Conservation (phyloP, 179 eudicot species). For the Silene vulgaris region DNA sequence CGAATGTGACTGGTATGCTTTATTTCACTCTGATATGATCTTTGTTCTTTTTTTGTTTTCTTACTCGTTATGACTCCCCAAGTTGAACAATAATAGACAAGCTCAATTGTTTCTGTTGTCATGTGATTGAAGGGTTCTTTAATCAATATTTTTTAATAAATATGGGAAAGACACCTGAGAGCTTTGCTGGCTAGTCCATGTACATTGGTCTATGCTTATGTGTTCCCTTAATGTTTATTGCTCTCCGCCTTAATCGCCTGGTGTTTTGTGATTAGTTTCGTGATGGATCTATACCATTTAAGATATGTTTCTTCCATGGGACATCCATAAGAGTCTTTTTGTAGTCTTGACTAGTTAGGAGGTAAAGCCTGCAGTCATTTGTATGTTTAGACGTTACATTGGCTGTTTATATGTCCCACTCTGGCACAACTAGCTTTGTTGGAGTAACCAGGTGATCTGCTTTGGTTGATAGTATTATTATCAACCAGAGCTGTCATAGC, state of each 20-base stretch:
- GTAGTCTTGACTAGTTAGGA: not conserved
- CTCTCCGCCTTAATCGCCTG: not conserved
- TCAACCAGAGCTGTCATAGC: not conserved
- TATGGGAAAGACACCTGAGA: not conserved
- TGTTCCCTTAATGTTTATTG: not conserved
- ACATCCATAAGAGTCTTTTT: not conserved
- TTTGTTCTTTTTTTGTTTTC: not conserved
- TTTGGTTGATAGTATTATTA: not conserved
- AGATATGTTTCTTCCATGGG: conserved; percentile 3
- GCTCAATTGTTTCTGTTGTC: not conserved
- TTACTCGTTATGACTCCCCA: too few species aligned
- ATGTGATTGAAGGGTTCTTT: not conserved
- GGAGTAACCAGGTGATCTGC: not conserved
- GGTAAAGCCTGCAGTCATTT: not conserved
- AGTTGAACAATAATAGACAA: not conserved
- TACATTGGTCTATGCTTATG: not conserved
- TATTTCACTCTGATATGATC: conserved; percentile 1
- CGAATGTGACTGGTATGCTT: conserved; percentile 83
- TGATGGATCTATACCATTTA: too few species aligned
- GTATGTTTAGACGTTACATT: not conserved
- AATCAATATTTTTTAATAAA: too few species aligned
- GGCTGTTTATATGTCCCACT: not conserved
- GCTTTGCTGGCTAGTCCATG: not conserved
- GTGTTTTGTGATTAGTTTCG: not conserved
- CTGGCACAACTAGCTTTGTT: not conserved